phyloP scores from a whole-genome alignment of 2,329 filamentous ascomycete genomes.

The Hypoxylon sp. region DNA sequence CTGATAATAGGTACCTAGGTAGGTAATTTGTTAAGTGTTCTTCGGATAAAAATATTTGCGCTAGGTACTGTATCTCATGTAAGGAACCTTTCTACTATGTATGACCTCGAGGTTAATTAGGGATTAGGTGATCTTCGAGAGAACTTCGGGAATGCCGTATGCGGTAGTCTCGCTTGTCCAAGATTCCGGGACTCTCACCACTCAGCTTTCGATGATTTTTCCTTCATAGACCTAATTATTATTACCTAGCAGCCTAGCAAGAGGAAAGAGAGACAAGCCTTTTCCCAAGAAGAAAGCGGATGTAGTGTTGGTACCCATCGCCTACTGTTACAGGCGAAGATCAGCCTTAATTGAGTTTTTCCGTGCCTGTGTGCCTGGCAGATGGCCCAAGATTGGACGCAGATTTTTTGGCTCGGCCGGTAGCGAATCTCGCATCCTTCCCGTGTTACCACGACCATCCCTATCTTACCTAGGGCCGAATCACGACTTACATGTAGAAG shows the following conservation, averaged over 20 bases:
- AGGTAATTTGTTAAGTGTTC: neutral
- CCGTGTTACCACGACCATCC: conserved; percentile 14
- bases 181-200: conserved; percentile 24
- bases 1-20: too few species aligned
- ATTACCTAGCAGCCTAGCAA: too few species aligned
- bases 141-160: conserved; percentile 28
- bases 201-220: conserved; percentile 7
- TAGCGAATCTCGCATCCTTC: conserved; percentile 32
- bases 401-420: conserved; percentile 26
- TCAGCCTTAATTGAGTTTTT: conserved; percentile 37
- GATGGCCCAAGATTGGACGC: conserved; percentile 23
- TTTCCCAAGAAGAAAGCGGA: conserved; percentile 38
- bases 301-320: conserved; percentile 17
- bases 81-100: conserved; percentile 10
- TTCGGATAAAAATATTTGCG: conserved; percentile 14
- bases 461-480: conserved; percentile 20
- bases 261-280: conserved; percentile 7
- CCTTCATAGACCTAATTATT: too few species aligned
- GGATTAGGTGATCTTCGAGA: conserved; percentile 21
- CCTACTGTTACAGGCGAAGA: conserved; percentile 37
- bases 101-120: conserved; percentile 12
- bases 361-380: conserved; percentile 37
- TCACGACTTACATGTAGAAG: conserved; percentile 19
- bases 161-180: conserved; percentile 27
- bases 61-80: conserved; percentile 8